phyloP scores from a whole-genome alignment of 495 filamentous ascomycete species.

The Xylaria sp. region DNA sequence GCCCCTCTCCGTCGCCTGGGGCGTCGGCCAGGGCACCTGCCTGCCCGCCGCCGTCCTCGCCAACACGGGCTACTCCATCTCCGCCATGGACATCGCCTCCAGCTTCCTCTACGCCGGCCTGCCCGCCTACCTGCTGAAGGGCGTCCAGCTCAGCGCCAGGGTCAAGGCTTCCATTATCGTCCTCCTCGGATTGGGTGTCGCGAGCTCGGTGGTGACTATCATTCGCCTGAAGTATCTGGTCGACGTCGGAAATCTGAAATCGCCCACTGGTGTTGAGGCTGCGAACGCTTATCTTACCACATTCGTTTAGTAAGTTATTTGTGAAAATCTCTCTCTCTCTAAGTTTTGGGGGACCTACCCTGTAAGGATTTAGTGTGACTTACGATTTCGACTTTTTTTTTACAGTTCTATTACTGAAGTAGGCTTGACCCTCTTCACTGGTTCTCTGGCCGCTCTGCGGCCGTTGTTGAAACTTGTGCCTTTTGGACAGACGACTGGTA shows the following conservation, averaged over 20 bases:
- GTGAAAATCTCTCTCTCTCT: no score
- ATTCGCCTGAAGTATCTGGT: constrained; percentile 28
- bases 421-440: constrained; percentile 31
- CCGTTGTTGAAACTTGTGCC: constrained; percentile 31
- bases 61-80: constrained; percentile 28
- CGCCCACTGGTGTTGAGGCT: constrained; percentile 22
- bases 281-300: constrained; percentile 27
- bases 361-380: neutral
- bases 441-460: constrained; percentile 29
- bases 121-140: constrained; percentile 18
- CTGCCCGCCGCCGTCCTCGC: constrained; percentile 25
- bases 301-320: constrained; percentile 32
- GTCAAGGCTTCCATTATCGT: constrained; percentile 26
- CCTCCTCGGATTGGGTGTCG: constrained; percentile 26
- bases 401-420: constrained; percentile 30
- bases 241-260: constrained; percentile 22
- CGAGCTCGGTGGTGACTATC: constrained; percentile 27
- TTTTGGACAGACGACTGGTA: constrained; percentile 24
- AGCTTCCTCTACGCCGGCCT: constrained; percentile 27
- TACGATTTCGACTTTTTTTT: constrained; percentile 3
- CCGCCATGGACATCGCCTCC: constrained; percentile 26
- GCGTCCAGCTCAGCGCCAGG: constrained; percentile 23
- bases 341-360: neutral
- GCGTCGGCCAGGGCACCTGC: constrained; percentile 23
- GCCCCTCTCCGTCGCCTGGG: constrained; percentile 23